Conservation (phyloP, 73 alveolate species). For the Paramecium pentaurelia region DNA sequence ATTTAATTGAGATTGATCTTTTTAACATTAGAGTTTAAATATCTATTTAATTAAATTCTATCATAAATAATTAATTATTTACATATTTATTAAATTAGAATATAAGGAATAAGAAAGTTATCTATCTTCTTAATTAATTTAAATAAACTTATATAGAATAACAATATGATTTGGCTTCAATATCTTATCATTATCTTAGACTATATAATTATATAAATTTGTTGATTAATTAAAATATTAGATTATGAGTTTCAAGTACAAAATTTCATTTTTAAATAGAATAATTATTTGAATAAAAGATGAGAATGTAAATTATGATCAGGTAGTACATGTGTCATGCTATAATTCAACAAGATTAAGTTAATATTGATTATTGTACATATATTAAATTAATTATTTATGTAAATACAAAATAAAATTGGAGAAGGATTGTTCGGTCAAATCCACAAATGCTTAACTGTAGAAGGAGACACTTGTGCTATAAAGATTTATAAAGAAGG, state of each 20-base stretch:
- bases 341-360: background rate
- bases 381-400: background rate
- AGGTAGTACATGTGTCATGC: background rate
- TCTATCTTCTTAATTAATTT: too few relatives aligned
- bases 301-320: background rate
- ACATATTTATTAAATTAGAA: too few relatives aligned
- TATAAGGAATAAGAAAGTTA: too few relatives aligned
- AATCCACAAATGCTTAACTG: background rate
- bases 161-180: too few relatives aligned
- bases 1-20: too few relatives aligned
- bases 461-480: background rate
- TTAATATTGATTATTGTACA: background rate
- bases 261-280: background rate
- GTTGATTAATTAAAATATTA: too few relatives aligned
- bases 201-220: too few relatives aligned
- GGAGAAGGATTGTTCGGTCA: slow-evolving; percentile 1
- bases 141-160: too few relatives aligned
- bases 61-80: too few relatives aligned
- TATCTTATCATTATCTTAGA: too few relatives aligned
- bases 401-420: background rate
- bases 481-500: background rate
- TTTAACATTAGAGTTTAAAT: too few relatives aligned
- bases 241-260: background rate
- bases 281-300: background rate
- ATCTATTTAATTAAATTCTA: too few relatives aligned